A percentile compares a stretch with the other conserved stretches of the same genome.
Conservation (phyloP, 1,284 basidiomycete genomes). For the Kalmanozyma brasiliensis region DNA sequence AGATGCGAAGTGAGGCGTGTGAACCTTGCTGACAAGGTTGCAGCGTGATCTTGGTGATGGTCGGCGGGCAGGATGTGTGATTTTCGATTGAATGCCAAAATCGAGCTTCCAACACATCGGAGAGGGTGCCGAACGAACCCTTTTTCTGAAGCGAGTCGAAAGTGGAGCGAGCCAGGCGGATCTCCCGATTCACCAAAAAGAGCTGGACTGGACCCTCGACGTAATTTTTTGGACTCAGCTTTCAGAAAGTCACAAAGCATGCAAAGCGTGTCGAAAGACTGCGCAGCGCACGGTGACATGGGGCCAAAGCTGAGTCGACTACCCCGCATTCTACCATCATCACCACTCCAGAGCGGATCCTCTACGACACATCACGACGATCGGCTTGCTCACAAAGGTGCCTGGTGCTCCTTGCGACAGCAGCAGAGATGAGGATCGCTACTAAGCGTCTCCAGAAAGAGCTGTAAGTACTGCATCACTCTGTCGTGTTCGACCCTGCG, state of each 20-base stretch:
- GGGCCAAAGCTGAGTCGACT: constrained; percentile 8
- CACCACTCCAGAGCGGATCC: not conserved
- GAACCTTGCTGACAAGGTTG: no score
- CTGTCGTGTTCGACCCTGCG: not conserved
- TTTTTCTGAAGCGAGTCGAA: not conserved
- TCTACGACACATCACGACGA: not conserved
- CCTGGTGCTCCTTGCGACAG: constrained; percentile 1
- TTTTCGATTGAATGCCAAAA: no score
- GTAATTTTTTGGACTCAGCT: constrained; percentile 29
- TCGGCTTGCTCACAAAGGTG: constrained; percentile 4
- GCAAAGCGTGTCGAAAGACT: constrained; percentile 2
- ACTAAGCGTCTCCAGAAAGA: constrained; percentile 51
- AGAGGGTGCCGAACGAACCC: not conserved
- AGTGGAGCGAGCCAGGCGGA: constrained; percentile 11
- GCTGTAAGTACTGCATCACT: constrained; percentile 29
- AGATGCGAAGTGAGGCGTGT: no score
- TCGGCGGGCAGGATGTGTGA: no score
- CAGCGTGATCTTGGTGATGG: no score
- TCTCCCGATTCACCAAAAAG: constrained; percentile 4
- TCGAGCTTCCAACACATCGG: no score
- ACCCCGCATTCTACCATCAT: constrained; percentile 1
- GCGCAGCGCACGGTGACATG: constrained; percentile 4
- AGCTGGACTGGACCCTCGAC: constrained; percentile 6
- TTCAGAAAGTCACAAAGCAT: constrained; percentile 6
- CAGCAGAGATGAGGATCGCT: constrained; percentile 45